Base-by-base conservation (phyloP, 2,329 filamentous ascomycete genomes). In the Myriosclerotinia scirpicola region DNA sequence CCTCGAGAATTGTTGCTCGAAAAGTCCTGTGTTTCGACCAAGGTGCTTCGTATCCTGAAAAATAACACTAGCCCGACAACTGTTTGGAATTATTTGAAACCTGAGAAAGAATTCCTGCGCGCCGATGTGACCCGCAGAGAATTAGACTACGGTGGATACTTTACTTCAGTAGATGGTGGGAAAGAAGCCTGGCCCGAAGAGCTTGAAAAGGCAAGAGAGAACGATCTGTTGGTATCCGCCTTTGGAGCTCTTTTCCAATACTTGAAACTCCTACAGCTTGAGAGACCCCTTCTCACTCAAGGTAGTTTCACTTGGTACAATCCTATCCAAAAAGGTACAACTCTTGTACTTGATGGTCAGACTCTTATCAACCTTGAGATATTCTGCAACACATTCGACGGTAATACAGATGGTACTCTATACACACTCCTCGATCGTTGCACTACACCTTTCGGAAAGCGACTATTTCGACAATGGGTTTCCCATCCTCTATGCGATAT, bases 341-440 rank as follows among this genome's bases (percentile, higher is more conserved):
- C 92, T 40, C 81, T 99, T 54, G 90, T 99, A 12, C 84, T 99
- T 1, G 95, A 99, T 73, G 95, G 95, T 0, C 95, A 99, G 76
- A 98, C 93, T 30, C 83, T 99, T 72, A 96, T 96, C 81, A 99
- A 99, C 75, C 87, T 99, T n/a, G 95, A 99, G 76, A 86, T 99
- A 6, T 99, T 99, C 73, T 86, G 92, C 72, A 99, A 99, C 78
- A 93, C 90, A 0, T 92, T 90, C 71, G 94, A 97, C 75, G 94
- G 93, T 9, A 88, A 92, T 17, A 77, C 83, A 0, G 90, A 96
- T 50, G 95, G 95, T 8, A 98, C 95, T 0, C 80, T 99, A 1
- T 99, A 98, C 78, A 86, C 85, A 62, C 87, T 99, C 70, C 85
- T 99, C 63, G 98, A 99, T 77, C 88, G 92, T 62, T 99, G 95